Evolutionary conservation across 441 rosid genomes (phyloP).

Genomic region (Brassica hybrid): DNA sequence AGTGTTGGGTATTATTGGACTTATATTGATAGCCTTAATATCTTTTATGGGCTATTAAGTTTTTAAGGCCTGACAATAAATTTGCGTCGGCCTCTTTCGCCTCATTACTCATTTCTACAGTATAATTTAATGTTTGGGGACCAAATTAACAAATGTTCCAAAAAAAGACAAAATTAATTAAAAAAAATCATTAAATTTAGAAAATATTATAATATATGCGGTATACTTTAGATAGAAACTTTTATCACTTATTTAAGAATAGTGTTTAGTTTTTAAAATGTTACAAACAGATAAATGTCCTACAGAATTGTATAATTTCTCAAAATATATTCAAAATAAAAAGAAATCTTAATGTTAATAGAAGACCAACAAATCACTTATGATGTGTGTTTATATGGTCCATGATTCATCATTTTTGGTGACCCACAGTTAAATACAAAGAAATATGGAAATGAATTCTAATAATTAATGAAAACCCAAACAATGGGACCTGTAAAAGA

Average conservation of each 20-base stretch:
- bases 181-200: too few species aligned
- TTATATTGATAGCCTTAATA: neutral
- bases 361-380: neutral
- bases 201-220: neutral
- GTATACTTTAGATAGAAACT: neutral
- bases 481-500: constrained; percentile 24
- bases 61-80: neutral
- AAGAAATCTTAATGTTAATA: neutral
- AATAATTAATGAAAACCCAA: constrained; percentile 13
- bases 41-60: neutral
- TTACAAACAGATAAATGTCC: neutral
- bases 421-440: constrained; percentile 28
- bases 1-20: neutral
- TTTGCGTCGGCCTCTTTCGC: neutral
- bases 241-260: neutral
- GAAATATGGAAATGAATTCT: neutral
- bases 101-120: neutral
- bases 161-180: neutral
- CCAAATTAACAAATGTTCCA: too few species aligned
- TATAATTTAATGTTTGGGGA: neutral
- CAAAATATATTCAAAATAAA: neutral
- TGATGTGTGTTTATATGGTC: neutral
- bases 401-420: constrained; percentile 3
- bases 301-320: neutral
- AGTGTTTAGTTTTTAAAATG: neutral